These are phyloP conservation scores for Cymbidium sinense DNA, from an alignment of 106 monocot genomes.

Conservation along the genomic window DNA sequence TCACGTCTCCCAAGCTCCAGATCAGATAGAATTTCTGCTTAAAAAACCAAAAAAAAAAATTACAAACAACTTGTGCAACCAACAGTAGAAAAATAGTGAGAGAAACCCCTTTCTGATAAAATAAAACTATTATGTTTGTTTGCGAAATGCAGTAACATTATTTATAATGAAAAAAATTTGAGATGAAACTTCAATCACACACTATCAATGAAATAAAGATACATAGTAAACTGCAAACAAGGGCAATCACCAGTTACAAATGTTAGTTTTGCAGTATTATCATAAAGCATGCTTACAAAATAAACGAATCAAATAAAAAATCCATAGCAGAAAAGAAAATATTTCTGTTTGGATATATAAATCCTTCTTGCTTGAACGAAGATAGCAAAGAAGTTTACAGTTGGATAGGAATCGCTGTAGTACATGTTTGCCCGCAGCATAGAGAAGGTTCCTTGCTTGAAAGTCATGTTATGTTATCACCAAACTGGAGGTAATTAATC, in stretches of 20 bases:
- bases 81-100: not conserved
- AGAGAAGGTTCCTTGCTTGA: no score
- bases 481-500: no score
- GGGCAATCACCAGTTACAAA: not conserved
- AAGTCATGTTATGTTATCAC: no score
- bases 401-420: no score
- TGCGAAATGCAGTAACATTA: not conserved
- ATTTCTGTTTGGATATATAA: not conserved
- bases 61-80: not conserved
- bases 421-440: no score
- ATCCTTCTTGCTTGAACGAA: no score
- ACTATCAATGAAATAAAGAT: not conserved
- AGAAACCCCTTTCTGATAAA: not conserved
- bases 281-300: not conserved
- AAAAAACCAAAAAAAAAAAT: not conserved
- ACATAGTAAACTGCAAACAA: not conserved
- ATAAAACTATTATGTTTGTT: not conserved
- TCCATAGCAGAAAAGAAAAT: not conserved
- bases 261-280: not conserved
- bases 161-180: not conserved
- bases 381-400: no score
- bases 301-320: not conserved
- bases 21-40: constrained; percentile 42
- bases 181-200: not conserved
- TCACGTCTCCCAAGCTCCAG: constrained; percentile 66